Evolutionary conservation across 2,329 filamentous ascomycete genomes (phyloP).

Genomic region (Diaporthe australafricana): DNA sequence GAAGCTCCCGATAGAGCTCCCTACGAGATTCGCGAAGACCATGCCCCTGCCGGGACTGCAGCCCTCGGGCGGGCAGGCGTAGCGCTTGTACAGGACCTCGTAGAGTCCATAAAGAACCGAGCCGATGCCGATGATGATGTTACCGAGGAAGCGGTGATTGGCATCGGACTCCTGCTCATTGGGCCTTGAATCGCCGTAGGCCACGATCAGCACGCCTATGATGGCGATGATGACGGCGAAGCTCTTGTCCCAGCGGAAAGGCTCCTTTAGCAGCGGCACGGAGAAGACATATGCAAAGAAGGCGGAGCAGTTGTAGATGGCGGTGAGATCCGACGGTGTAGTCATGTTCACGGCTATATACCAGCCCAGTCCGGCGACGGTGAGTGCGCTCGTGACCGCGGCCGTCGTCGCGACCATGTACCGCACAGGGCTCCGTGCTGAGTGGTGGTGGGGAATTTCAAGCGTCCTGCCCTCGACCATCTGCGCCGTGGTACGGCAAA

Average conservation of each 20-base stretch:
- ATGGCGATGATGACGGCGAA: slow-evolving; percentile 90
- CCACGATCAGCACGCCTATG: slow-evolving; percentile 90
- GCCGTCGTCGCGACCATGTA: slow-evolving; percentile 86
- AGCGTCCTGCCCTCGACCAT: slow-evolving; percentile 89
- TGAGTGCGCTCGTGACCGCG: slow-evolving; percentile 86
- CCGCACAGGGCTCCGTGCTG: slow-evolving; percentile 57
- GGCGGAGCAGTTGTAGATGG: slow-evolving; percentile 98
- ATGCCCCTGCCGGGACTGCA: slow-evolving; percentile 88
- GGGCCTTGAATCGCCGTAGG: slow-evolving; percentile 81
- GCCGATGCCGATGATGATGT: slow-evolving; percentile 90
- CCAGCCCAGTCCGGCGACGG: slow-evolving; percentile 92
- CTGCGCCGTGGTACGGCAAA: slow-evolving; percentile 68
- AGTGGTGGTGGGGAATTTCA: slow-evolving; percentile 65
- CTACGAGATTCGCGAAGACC: slow-evolving; percentile 95
- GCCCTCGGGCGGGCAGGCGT: slow-evolving; percentile 92
- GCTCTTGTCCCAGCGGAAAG: slow-evolving; percentile 85
- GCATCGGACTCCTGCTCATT: slow-evolving; percentile 51
- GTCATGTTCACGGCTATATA: slow-evolving; percentile 95
- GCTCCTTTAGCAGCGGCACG: slow-evolving; percentile 88
- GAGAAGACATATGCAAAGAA: slow-evolving; percentile 99
- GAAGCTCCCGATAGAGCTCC: slow-evolving; percentile 86
- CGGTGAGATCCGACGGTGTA: slow-evolving; percentile 91
- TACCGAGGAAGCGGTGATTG: slow-evolving; percentile 81
- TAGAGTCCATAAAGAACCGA: slow-evolving; percentile 96
- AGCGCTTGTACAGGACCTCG: slow-evolving; percentile 95